Base-by-base conservation (phyloP, 306 rosid genomes). In the Quercus ilex region DNA sequence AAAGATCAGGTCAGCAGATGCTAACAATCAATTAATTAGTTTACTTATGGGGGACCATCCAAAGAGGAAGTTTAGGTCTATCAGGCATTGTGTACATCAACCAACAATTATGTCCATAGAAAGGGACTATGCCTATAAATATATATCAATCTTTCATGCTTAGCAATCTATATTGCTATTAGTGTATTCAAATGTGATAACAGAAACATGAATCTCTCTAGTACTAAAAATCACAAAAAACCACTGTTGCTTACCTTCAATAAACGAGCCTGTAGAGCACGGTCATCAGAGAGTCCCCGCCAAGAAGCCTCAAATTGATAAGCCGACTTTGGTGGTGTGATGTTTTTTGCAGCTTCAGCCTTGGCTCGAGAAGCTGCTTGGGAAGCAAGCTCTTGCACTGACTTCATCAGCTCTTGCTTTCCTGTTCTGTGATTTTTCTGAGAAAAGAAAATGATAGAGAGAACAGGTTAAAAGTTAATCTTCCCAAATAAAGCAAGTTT, bases 261-360 rank as follows among this genome's bases (percentile, higher is more conserved):
- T 11, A 95, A 85, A 38, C 60, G 75, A 79, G 94, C 82, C 89
- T 93, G 96, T 55, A 89, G 71, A 72, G 84, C 85, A 72, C 11
- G 73, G 83, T 95, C 94, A 56, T 94, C 96, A 43, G 94, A 84
- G 69, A 95, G 83, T 60, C 90, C 92, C 82, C 88, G 84, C 99
- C 99, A 95, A 74, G 96, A 90, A 73, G 59, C 84, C 89, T 95
- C 99, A 85, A 95, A 95, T 69, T 95, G 94, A 87, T 91, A 95
- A 46, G 99, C 99, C 31, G 99, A 89, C 73, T 85, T 90, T 74
- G 97, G 98, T 1, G 96, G 80, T 67, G 87, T 81, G 28, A 93
- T 81, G 59, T 86, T 90, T 78, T 90, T 86, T 18, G 89, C 91
- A 79, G 94, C 93, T 79, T 92, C 93, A 68, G 85, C 84, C 92